These are phyloP conservation scores for Tolypocladium paradoxum DNA, from an alignment of 2,329 filamentous ascomycete genomes.

Conservation along the genomic window DNA sequence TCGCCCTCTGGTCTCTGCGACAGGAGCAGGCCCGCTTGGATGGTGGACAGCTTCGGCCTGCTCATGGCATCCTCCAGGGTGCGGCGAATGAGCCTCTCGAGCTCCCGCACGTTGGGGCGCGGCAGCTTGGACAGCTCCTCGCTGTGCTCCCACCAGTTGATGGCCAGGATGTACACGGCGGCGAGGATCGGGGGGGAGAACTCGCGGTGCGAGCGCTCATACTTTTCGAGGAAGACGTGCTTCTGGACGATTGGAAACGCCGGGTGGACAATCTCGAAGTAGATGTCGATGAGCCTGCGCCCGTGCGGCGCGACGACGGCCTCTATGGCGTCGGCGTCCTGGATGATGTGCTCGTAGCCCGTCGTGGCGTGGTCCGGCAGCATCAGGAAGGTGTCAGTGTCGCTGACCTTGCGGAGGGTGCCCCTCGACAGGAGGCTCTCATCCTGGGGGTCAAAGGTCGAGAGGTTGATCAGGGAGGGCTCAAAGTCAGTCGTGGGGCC, in stretches of 20 bases:
- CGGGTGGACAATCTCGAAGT: slow-evolving; percentile 72
- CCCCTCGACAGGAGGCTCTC: slow-evolving; percentile 63
- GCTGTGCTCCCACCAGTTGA: slow-evolving; percentile 80
- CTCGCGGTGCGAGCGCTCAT: slow-evolving; percentile 59
- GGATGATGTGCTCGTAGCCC: slow-evolving; percentile 57
- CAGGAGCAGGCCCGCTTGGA: slow-evolving; percentile 66
- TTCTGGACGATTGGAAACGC: slow-evolving; percentile 77
- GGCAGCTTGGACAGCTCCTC: slow-evolving; percentile 52
- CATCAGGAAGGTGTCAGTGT: slow-evolving; percentile 70
- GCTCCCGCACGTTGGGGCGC: slow-evolving; percentile 59
- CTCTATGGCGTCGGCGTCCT: slow-evolving; percentile 64
- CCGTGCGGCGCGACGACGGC: slow-evolving; percentile 66
- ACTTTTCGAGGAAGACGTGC: slow-evolving; percentile 67
- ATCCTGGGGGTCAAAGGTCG: slow-evolving; percentile 69
- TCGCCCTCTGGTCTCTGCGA: slow-evolving; percentile 67
- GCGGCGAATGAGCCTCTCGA: slow-evolving; percentile 64
- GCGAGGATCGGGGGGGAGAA: slow-evolving; percentile 69
- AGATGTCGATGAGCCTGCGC: slow-evolving; percentile 66
- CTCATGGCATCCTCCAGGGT: slow-evolving; percentile 69
- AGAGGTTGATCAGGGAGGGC: slow-evolving; percentile 71
- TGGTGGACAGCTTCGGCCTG: slow-evolving; percentile 69
- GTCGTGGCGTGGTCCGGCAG: slow-evolving; percentile 64
- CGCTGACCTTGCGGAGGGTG: slow-evolving; percentile 64
- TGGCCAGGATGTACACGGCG: slow-evolving; percentile 72
- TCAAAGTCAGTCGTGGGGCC: slow-evolving; percentile 77